These are phyloP conservation scores for Fusarium globosum DNA, from an alignment of 2,329 filamentous ascomycete genomes.

Conservation along the genomic window DNA sequence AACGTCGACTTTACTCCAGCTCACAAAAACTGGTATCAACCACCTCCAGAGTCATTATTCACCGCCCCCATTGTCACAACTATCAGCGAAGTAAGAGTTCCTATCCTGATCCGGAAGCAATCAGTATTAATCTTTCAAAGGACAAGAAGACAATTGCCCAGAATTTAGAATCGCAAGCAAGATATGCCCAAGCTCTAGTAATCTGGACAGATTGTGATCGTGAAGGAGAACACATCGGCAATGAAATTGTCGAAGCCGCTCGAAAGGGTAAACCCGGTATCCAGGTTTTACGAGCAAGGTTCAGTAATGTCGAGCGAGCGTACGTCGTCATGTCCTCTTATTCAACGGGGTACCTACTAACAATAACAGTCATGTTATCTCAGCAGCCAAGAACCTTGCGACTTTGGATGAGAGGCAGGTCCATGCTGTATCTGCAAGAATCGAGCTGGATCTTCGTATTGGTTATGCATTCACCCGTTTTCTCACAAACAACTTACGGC, in stretches of 20 bases:
- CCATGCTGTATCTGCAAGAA: constrained; percentile 86
- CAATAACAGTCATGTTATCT: constrained; percentile 78
- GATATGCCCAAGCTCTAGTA: constrained; percentile 78
- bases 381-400: constrained; percentile 81
- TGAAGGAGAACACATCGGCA: constrained; percentile 95
- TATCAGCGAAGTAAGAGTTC: constrained; percentile 69
- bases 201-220: constrained; percentile 99
- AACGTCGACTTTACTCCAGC: constrained; percentile 78
- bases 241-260: constrained; percentile 88
- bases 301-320: constrained; percentile 96
- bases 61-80: constrained; percentile 78
- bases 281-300: constrained; percentile 85
- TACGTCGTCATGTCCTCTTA: constrained; percentile 55
- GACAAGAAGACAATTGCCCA: constrained; percentile 83
- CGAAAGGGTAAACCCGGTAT: constrained; percentile 77
- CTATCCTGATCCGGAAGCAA: neutral
- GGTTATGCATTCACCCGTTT: constrained; percentile 93
- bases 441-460: constrained; percentile 92
- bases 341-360: neutral
- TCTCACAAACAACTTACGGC: constrained; percentile 81
- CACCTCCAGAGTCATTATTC: constrained; percentile 83
- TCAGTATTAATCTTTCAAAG: constrained; percentile 53
- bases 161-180: constrained; percentile 86
- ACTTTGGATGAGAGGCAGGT: constrained; percentile 87
- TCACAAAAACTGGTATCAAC: constrained; percentile 84